phyloP scores from a whole-genome alignment of 352 stramenopile genomes.

The Pythium brachiatum region DNA sequence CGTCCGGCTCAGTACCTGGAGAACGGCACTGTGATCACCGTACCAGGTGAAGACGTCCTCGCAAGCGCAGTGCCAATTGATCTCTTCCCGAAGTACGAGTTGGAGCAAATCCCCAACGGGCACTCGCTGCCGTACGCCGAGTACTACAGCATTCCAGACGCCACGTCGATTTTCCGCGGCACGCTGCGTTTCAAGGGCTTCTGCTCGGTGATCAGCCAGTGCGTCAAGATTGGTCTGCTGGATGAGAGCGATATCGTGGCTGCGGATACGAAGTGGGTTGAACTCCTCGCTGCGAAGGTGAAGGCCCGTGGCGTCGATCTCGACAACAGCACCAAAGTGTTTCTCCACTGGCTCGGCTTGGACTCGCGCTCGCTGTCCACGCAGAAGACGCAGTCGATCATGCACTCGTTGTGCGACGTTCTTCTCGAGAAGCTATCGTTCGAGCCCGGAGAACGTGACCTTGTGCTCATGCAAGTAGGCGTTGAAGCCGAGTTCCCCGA shows the following conservation, averaged over 20 bases:
- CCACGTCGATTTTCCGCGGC: slow-evolving; percentile 70
- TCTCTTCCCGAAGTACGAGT: slow-evolving; percentile 56
- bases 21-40: slow-evolving; percentile 45
- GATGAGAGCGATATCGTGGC: slow-evolving; percentile 28
- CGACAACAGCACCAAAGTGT: slow-evolving; percentile 25
- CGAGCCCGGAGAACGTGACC: slow-evolving; percentile 63
- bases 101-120: slow-evolving; percentile 88
- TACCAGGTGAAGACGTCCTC: slow-evolving; percentile 60
- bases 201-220: slow-evolving; percentile 57
- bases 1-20: slow-evolving; percentile 57
- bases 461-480: slow-evolving; percentile 65
- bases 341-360: slow-evolving; percentile 39
- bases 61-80: slow-evolving; percentile 32
- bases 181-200: slow-evolving; percentile 87
- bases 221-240: slow-evolving; percentile 71
- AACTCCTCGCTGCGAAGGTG: slow-evolving; percentile 39
- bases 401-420: slow-evolving; percentile 45
- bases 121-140: slow-evolving; percentile 77
- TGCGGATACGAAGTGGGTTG: slow-evolving; percentile 34
- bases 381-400: slow-evolving; percentile 25
- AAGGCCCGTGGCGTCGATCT: slow-evolving; percentile 23
- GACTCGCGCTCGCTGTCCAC: slow-evolving; percentile 17
- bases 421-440: slow-evolving; percentile 63
- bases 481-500: slow-evolving; percentile 40
- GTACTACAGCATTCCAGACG: slow-evolving; percentile 77